Evolutionary conservation across 345 rosid species (phyloP), one percentile per base, ranked within the genome.

Genomic region (Arabidopsis thaliana): DNA sequence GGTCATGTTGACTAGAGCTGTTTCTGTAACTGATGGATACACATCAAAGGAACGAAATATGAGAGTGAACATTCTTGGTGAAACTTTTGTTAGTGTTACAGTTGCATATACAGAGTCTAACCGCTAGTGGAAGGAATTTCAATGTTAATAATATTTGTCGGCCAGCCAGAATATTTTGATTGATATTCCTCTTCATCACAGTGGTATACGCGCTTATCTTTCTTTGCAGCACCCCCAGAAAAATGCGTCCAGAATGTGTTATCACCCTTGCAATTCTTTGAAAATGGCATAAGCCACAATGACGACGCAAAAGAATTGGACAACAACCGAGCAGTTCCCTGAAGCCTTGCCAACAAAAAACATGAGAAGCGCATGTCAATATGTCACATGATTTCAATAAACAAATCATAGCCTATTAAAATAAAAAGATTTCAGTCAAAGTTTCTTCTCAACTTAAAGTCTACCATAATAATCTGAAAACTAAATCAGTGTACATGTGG

Each of bases 271-370:
- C 99, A 92, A 42, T 95, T 83, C 88, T 95, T 87, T 20, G 99
- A 92, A 79, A 87, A 83, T 37, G 99, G 99, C 87, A 86, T 61
- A 87, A 90, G 87, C 99, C 99, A 95, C 59, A 88, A 73, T 13
- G 97, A 89, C 58, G 99, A 92, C 70, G 87, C 91, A 72, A 90
- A 92, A 24, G 99, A 92, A 85, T 85, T 90, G 85, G 79, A 88
- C 86, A 95, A 83, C 87, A 89, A 77, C 50, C 98, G 85, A 77
- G 97, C 93, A 65, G 99, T 95, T 76, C 98, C 99, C 99, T 95
- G 98, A 78, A 63, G 83, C 84, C 95, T 85, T 86, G 92, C 89
- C 86, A 74, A 72, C 51, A 59, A 80, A 81, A 75, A 65, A 74
- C 78, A 69, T 62, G 56, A 76, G 53, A 76, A 64, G 72, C 53